Evolutionary conservation across 1,284 basidiomycete species (phyloP), one percentile per base, ranked within the genome.

Genomic region (Papiliotrema fonsecae): DNA sequence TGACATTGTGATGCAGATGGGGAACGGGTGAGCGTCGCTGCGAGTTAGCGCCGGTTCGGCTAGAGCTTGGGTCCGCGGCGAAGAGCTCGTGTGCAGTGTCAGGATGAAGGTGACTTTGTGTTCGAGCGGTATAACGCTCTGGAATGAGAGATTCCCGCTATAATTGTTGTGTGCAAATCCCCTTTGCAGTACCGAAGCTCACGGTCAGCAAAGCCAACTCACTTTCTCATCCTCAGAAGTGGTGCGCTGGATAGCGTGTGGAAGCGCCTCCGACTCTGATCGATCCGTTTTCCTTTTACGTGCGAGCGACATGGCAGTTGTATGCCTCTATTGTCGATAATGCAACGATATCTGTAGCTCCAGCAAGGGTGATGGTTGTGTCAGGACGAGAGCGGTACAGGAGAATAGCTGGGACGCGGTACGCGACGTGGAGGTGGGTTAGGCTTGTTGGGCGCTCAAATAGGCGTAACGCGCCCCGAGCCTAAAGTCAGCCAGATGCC

Each of bases 151-250:
- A 9, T 42, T 22, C 19, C 26, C 3, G 19, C 19, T 32, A n/a
- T n/a, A n/a, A n/a, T 2, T 22, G 38, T 10, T 4, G 38, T n/a
- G n/a, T n/a, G n/a, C n/a, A n/a, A n/a, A n/a, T n/a, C n/a, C n/a
- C n/a, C n/a, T n/a, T n/a, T n/a, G n/a, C n/a, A n/a, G n/a, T n/a
- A n/a, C n/a, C n/a, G n/a, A n/a, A n/a, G n/a, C n/a, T n/a, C n/a
- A 11, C 31, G 22, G 24, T 24, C 16, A 24, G 4, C 25, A 4
- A 16, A 19, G 19, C 19, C 7, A 28, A 51, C 58, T 27, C 50
- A 64, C 61, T 55, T 64, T 64, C 36, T 55, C 54, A 28, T 64
- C 61, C 26, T 61, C 60, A 3, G 52, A 45, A 13, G 42, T 42
- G 30, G 43, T 47, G 19, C 45, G n/a, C 11, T 49, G 35, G 3